A percentile compares a stretch with the other conserved stretches of the same genome.
These are phyloP conservation scores for Acer campestre DNA, from an alignment of 345 rosid genomes.

Conservation along the genomic window DNA sequence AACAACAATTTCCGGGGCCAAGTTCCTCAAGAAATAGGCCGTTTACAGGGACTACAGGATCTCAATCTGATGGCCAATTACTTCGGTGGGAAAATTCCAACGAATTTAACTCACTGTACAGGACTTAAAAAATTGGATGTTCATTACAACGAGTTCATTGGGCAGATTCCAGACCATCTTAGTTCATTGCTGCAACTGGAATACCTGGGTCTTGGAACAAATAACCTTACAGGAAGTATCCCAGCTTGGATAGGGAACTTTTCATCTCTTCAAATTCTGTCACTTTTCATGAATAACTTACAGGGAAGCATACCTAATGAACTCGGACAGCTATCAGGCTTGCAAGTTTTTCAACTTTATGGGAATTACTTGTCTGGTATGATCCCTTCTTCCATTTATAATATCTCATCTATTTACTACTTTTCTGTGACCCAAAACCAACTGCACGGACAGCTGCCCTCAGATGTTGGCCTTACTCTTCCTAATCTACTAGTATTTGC, in stretches of 20 bases:
- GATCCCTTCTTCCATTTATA: constrained; percentile 17
- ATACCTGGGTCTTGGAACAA: background rate
- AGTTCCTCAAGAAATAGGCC: constrained; percentile 24
- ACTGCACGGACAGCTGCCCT: constrained; percentile 24
- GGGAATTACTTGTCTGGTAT: constrained; percentile 18
- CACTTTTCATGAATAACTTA: background rate
- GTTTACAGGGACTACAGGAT: constrained; percentile 11
- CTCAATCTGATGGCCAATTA: constrained; percentile 16
- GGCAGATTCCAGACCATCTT: constrained; percentile 22
- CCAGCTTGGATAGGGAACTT: constrained; percentile 37
- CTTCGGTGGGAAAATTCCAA: constrained; percentile 17
- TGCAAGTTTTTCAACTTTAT: background rate
- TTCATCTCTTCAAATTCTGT: constrained; percentile 7
- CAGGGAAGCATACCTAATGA: constrained; percentile 27
- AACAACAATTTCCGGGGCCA: constrained; percentile 19
- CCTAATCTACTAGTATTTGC: background rate
- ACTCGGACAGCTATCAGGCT: constrained; percentile 14
- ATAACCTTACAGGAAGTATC: constrained; percentile 26
- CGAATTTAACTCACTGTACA: constrained; percentile 13
- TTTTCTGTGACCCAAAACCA: constrained; percentile 18
- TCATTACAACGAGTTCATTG: background rate
- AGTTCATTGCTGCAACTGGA: constrained; percentile 1
- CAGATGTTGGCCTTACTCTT: constrained; percentile 15
- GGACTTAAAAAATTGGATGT: background rate
- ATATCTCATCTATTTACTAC: constrained; percentile 18